Evolutionary conservation across 2,329 filamentous ascomycete genomes (phyloP).

Genomic region (Chaetomium strumarium): DNA sequence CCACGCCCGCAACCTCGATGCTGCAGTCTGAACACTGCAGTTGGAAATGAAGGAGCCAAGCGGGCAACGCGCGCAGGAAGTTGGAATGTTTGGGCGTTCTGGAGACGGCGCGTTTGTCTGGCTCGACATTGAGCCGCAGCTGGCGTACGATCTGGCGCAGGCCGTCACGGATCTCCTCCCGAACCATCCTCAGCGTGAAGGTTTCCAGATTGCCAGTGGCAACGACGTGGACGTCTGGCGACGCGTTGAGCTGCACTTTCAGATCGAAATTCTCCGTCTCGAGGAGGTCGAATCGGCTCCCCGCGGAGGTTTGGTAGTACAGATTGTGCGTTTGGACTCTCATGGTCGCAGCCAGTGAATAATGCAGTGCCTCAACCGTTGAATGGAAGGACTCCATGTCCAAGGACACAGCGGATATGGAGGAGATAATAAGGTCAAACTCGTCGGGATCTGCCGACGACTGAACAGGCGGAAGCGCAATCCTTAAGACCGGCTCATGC

Average conservation of each 20-base stretch:
- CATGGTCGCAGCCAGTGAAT: conserved; percentile 76
- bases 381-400: conserved; percentile 97
- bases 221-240: conserved; percentile 78
- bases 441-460: conserved; percentile 63
- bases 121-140: conserved; percentile 63
- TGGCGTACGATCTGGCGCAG: conserved; percentile 87
- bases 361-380: conserved; percentile 74
- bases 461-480: conserved; percentile 76
- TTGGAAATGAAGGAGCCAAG: conserved; percentile 78
- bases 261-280: conserved; percentile 84
- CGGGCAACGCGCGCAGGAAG: conserved; percentile 70
- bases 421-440: conserved; percentile 92
- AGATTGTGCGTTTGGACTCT: conserved; percentile 80
- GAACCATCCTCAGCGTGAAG: conserved; percentile 81
- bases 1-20: conserved; percentile 83
- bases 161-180: conserved; percentile 87
- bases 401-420: conserved; percentile 85
- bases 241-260: conserved; percentile 76
- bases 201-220: conserved; percentile 76
- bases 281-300: conserved; percentile 78
- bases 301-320: conserved; percentile 87
- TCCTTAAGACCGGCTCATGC: conserved; percentile 89
- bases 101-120: conserved; percentile 49
- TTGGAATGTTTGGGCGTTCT: conserved; percentile 52
- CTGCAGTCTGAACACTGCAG: conserved; percentile 86